These are phyloP conservation scores for Pseudogymnoascus sp. DNA, from an alignment of 2,329 filamentous ascomycete species.

Conservation along the genomic window DNA sequence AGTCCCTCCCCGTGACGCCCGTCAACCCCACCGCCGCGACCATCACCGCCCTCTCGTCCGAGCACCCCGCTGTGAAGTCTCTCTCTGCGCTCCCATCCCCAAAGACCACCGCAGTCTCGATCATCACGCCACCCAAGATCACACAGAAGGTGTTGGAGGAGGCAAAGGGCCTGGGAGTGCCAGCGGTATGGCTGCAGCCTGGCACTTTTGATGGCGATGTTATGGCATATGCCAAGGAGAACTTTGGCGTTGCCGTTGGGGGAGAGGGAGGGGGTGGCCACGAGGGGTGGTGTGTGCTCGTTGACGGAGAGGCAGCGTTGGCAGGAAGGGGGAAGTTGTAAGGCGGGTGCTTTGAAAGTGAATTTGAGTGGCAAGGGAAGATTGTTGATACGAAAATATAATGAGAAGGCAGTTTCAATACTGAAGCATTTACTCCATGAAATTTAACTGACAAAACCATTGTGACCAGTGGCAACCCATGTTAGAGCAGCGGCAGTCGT, in stretches of 20 bases:
- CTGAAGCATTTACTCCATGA: background rate
- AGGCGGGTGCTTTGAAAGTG: background rate
- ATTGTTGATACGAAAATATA: background rate
- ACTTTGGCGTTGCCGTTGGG: constrained; percentile 66
- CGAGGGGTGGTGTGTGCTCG: constrained; percentile 82
- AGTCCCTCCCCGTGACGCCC: constrained; percentile 68
- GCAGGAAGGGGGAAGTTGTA: constrained; percentile 37
- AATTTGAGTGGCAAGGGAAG: background rate
- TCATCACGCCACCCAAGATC: constrained; percentile 77
- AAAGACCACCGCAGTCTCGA: constrained; percentile 63
- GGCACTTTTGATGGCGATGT: constrained; percentile 76
- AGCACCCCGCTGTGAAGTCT: constrained; percentile 44
- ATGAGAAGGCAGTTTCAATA: background rate
- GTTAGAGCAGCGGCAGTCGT: too few relatives aligned
- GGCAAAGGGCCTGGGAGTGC: constrained; percentile 64
- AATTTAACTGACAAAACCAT: background rate
- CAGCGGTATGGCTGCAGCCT: constrained; percentile 81
- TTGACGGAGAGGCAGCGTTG: constrained; percentile 66
- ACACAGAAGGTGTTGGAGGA: constrained; percentile 69
- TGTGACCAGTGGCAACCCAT: background rate
- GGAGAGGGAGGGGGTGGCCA: constrained; percentile 54
- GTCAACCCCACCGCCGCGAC: constrained; percentile 66
- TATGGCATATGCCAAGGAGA: constrained; percentile 56
- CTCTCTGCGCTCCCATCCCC: constrained; percentile 60
- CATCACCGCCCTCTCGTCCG: constrained; percentile 49